Conservation (phyloP, 371 early-diverging fungal genomes). For the Gilbertella persicaria region DNA sequence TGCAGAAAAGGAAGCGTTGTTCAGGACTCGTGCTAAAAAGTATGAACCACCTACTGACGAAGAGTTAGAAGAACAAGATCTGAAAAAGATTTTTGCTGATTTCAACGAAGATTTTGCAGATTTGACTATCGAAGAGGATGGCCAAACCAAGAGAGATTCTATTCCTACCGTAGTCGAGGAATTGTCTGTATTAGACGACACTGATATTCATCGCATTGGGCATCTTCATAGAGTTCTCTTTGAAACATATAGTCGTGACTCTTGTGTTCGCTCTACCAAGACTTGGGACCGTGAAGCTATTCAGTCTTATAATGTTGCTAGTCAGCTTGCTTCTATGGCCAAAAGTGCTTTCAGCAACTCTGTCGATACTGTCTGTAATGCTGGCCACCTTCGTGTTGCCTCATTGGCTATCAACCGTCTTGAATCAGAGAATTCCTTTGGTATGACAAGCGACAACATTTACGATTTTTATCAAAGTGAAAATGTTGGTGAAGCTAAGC, state of each 20-base stretch:
- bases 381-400: slow-evolving; percentile 40
- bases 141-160: slow-evolving; percentile 5
- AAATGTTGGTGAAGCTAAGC: slow-evolving; percentile 73
- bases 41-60: slow-evolving; percentile 71
- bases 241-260: slow-evolving; percentile 27
- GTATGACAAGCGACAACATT: slow-evolving; percentile 44
- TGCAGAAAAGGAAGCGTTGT: slow-evolving; percentile 74
- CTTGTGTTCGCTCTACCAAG: slow-evolving; percentile 16
- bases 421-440: slow-evolving; percentile 40
- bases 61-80: slow-evolving; percentile 70
- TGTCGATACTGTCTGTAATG: slow-evolving; percentile 31
- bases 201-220: slow-evolving; percentile 56
- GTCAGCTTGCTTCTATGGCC: slow-evolving; percentile 38
- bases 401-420: slow-evolving; percentile 36
- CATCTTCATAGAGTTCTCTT: slow-evolving; percentile 40
- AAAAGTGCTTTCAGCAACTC: slow-evolving; percentile 28
- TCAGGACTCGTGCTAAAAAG: slow-evolving; percentile 69
- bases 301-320: slow-evolving; percentile 41
- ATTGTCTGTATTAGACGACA: slow-evolving; percentile 54
- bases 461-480: slow-evolving; percentile 91
- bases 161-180: slow-evolving; percentile 48
- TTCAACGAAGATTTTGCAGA: slow-evolving; percentile 64
- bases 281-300: slow-evolving; percentile 30
- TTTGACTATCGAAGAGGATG: slow-evolving; percentile 32
- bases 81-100: slow-evolving; percentile 79